phyloP scores from a whole-genome alignment of 2,329 filamentous ascomycete species.

The Pyricularia pennisetigena region DNA sequence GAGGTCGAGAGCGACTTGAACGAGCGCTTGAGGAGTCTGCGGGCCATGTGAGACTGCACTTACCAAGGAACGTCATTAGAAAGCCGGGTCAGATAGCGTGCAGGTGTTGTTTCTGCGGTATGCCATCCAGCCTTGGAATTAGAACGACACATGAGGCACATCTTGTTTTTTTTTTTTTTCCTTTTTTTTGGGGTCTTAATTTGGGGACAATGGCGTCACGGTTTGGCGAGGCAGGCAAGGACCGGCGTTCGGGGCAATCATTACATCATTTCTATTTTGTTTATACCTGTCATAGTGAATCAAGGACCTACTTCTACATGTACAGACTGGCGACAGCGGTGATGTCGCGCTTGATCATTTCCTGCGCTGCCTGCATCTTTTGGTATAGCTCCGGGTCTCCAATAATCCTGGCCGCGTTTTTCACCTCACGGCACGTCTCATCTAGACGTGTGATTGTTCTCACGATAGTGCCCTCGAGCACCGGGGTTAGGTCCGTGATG shows the following conservation, averaged over 20 bases:
- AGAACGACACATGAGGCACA: background rate
- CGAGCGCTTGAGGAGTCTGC: conserved; percentile 45
- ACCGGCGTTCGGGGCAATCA: background rate
- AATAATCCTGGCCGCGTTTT: conserved; percentile 91
- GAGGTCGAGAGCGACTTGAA: conserved; percentile 71
- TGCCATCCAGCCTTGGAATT: background rate
- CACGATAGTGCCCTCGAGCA: conserved; percentile 95
- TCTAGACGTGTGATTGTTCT: conserved; percentile 87
- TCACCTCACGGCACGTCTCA: conserved; percentile 94
- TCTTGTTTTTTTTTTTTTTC: background rate
- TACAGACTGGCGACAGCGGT: conserved; percentile 83
- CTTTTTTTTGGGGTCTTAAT: background rate
- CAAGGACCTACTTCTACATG: conserved; percentile 46
- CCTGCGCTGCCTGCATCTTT: conserved; percentile 96
- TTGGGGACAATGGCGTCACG: background rate
- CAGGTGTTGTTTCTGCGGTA: background rate
- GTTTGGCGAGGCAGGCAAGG: background rate
- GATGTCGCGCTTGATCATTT: conserved; percentile 94
- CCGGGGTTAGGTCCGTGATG: conserved; percentile 91
- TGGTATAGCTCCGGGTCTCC: conserved; percentile 86
- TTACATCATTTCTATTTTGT: background rate
- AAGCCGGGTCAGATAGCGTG: too few relatives aligned
- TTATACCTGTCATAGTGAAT: background rate
- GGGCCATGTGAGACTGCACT: conserved; percentile 22
- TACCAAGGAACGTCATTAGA: background rate